A percentile compares a stretch with the other conserved stretches of the same genome.
Evolutionary conservation across 2,329 filamentous ascomycete genomes (phyloP).

Genomic region (Colletotrichum gigasporum): DNA sequence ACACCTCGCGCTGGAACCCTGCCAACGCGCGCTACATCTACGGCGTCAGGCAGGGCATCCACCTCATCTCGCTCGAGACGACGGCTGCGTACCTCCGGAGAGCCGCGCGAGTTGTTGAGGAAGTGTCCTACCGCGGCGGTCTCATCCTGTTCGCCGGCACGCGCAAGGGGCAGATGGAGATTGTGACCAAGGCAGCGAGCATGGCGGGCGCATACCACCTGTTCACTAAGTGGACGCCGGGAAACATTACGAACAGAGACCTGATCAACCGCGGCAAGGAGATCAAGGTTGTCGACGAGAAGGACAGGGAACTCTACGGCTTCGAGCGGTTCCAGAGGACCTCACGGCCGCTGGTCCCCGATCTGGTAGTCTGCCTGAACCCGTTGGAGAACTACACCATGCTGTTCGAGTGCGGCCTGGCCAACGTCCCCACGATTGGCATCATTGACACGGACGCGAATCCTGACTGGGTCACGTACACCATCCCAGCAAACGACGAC

Average conservation of each 20-base stretch:
- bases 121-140: constrained; percentile 83
- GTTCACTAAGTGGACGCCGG: constrained; percentile 93
- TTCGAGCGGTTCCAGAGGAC: constrained; percentile 73
- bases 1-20: constrained; percentile 92
- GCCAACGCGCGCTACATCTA: constrained; percentile 94
- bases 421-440: constrained; percentile 92
- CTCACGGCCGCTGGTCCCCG: constrained; percentile 78
- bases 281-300: constrained; percentile 80
- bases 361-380: constrained; percentile 92
- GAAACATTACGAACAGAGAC: constrained; percentile 91
- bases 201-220: constrained; percentile 84
- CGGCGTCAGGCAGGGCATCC: constrained; percentile 85
- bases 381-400: constrained; percentile 91
- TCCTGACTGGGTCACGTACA: constrained; percentile 94
- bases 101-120: constrained; percentile 90
- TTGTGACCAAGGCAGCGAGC: constrained; percentile 83
- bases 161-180: constrained; percentile 80
- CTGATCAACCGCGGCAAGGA: constrained; percentile 79
- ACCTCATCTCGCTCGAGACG: constrained; percentile 91
- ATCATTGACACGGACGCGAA: constrained; percentile 94
- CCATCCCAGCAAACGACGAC: constrained; percentile 97
- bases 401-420: constrained; percentile 88
- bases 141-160: constrained; percentile 93
- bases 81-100: constrained; percentile 91
- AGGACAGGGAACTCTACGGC: constrained; percentile 68